These are phyloP conservation scores for Xylaria curta DNA, from an alignment of 495 filamentous ascomycete species.

Conservation along the genomic window DNA sequence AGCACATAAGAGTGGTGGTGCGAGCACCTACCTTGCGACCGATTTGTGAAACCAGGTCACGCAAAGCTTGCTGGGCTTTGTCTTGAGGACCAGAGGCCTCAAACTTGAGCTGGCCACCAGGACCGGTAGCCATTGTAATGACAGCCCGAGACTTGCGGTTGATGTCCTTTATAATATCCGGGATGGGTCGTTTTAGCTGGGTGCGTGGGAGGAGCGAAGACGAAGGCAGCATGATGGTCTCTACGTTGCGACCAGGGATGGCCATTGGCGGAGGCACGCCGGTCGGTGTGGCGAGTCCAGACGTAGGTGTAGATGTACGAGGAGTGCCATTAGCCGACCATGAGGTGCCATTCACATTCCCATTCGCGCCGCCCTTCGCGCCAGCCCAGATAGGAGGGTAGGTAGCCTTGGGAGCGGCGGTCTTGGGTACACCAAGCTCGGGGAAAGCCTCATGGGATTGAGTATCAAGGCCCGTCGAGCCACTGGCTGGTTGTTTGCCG, in stretches of 20 bases:
- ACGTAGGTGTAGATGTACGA: slow-evolving; percentile 63
- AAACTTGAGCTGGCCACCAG: slow-evolving; percentile 73
- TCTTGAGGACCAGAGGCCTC: slow-evolving; percentile 81
- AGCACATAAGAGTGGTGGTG: not conserved
- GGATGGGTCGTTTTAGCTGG: slow-evolving; percentile 80
- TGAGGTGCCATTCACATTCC: slow-evolving; percentile 65
- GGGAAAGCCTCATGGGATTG: slow-evolving; percentile 91
- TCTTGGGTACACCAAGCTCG: slow-evolving; percentile 73
- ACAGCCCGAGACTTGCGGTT: slow-evolving; percentile 86
- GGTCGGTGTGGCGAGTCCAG: slow-evolving; percentile 63
- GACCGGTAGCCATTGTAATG: slow-evolving; percentile 73
- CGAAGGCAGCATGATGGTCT: slow-evolving; percentile 72
- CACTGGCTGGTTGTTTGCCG: slow-evolving; percentile 65
- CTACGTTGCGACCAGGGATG: slow-evolving; percentile 79
- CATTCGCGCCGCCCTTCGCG: slow-evolving; percentile 54
- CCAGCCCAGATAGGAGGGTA: slow-evolving; percentile 66
- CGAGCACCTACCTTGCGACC: slow-evolving; percentile 72
- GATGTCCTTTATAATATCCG: slow-evolving; percentile 84
- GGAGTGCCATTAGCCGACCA: slow-evolving; percentile 57
- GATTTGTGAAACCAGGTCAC: slow-evolving; percentile 83
- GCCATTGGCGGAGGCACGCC: slow-evolving; percentile 66
- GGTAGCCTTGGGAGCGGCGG: slow-evolving; percentile 63
- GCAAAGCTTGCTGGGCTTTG: slow-evolving; percentile 79
- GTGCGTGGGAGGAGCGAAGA: slow-evolving; percentile 73
- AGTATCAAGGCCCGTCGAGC: slow-evolving; percentile 68